A percentile compares a stretch with the other conserved stretches of the same genome.
phyloP scores from a whole-genome alignment of 257 asterid species.

The Ballota nigra region DNA sequence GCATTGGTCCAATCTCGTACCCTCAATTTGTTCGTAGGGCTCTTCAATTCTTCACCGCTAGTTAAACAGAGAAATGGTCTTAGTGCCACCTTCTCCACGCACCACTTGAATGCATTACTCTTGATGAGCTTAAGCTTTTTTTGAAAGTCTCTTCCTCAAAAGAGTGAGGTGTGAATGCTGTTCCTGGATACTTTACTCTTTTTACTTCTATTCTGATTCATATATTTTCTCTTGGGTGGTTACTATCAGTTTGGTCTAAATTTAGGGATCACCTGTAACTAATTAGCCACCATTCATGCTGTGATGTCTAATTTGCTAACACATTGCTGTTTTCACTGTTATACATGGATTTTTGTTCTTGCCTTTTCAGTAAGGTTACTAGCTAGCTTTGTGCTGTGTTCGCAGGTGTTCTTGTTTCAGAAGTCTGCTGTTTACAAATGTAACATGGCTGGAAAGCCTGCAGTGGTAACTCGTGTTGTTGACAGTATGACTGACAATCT shows the following conservation, averaged over 20 bases:
- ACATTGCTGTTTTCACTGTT: not conserved
- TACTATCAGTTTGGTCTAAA: not conserved
- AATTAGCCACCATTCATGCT: not conserved
- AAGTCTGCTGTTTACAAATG: constrained; percentile 88
- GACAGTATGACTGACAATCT: constrained; percentile 96
- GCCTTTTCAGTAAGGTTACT: not conserved
- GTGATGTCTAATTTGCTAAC: not conserved
- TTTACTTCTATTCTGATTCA: not conserved
- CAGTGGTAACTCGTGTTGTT: constrained; percentile 92
- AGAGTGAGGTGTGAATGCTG: too few species aligned
- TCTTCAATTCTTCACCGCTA: not conserved
- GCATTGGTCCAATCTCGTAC: not conserved
- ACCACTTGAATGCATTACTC: not conserved
- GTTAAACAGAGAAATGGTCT: not conserved
- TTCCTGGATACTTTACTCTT: not conserved
- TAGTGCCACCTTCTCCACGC: not conserved
- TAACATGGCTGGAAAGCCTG: constrained; percentile 97
- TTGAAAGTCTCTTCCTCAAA: too few species aligned
- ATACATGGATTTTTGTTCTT: not conserved
- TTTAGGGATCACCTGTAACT: not conserved
- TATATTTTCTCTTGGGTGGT: not conserved
- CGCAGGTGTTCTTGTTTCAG: constrained; percentile 86
- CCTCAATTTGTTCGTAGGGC: not conserved
- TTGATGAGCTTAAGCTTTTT: too few species aligned
- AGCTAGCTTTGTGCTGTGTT: constrained; percentile 15